Conservation (phyloP, 306 rosid species). For the Rosa persica region DNA sequence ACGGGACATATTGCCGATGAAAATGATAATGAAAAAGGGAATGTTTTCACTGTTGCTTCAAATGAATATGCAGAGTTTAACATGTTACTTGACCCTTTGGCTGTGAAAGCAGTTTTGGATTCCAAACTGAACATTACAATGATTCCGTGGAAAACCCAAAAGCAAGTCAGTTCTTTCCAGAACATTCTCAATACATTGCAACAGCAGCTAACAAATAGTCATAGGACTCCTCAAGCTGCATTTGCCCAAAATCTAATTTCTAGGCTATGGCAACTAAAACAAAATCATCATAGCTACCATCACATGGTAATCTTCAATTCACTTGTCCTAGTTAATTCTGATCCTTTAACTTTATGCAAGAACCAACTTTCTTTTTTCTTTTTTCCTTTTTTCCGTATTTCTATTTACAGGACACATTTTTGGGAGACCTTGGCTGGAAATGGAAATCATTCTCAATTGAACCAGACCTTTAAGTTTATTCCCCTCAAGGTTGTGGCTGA, state of each 20-base stretch:
- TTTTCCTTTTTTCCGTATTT: background rate
- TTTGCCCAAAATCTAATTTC: constrained; percentile 37
- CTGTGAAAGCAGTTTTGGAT: constrained; percentile 48
- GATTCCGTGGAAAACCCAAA: constrained; percentile 40
- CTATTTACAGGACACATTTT: constrained; percentile 46
- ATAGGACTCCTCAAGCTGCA: constrained; percentile 46
- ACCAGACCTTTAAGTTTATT: constrained; percentile 32
- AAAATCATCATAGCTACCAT: constrained; percentile 42
- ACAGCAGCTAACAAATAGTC: background rate
- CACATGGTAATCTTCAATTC: constrained; percentile 44
- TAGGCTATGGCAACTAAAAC: constrained; percentile 39
- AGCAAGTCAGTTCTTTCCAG: constrained; percentile 45
- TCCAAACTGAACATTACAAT: constrained; percentile 46
- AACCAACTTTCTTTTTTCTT: background rate
- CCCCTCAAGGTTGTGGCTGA: constrained; percentile 37
- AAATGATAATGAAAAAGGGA: constrained; percentile 38
- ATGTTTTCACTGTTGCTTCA: constrained; percentile 54
- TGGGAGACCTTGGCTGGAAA: constrained; percentile 43
- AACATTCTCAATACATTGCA: constrained; percentile 12
- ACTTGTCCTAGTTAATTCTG: background rate
- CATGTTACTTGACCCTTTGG: constrained; percentile 61
- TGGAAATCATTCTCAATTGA: constrained; percentile 8
- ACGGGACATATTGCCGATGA: constrained; percentile 49
- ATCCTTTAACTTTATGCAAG: background rate
- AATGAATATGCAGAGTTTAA: constrained; percentile 61